Conservation (phyloP, 2,329 filamentous ascomycete genomes). For the Rutstroemia sp. region DNA sequence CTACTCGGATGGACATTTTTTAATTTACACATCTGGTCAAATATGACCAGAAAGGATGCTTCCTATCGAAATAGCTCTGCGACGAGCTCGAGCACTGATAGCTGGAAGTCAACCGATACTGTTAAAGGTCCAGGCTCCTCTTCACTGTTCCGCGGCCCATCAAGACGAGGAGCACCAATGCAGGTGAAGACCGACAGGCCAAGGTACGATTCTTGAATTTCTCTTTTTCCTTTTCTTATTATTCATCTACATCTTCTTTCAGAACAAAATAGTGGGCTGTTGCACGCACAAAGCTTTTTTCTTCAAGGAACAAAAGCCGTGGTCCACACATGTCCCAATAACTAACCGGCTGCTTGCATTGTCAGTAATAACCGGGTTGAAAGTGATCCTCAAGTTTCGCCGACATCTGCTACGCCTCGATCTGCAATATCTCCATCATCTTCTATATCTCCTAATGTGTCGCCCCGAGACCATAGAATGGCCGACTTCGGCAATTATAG, state of each 20-base stretch:
- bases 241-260: conserved; percentile 5
- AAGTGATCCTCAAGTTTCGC: conserved; percentile 28
- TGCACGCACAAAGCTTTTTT: neutral
- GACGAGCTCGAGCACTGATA: conserved; percentile 58
- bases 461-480: conserved; percentile 29
- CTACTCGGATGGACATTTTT: conserved; percentile 21
- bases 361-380: conserved; percentile 25
- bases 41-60: conserved; percentile 62
- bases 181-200: conserved; percentile 49
- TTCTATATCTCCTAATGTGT: conserved; percentile 28
- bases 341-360: conserved; percentile 30
- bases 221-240: conserved; percentile 6
- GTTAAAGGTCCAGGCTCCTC: conserved; percentile 36
- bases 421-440: conserved; percentile 19
- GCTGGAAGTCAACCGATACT: conserved; percentile 60
- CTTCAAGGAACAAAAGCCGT: conserved; percentile 16
- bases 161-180: conserved; percentile 31
- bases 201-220: conserved; percentile 21
- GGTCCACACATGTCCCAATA: conserved; percentile 22
- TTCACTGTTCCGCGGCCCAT: conserved; percentile 24
- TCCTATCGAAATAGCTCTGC: conserved; percentile 54
- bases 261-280: neutral
- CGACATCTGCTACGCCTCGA: conserved; percentile 25
- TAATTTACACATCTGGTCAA: conserved; percentile 24
- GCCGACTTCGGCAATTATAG: conserved; percentile 60